phyloP scores from a whole-genome alignment of 371 early-diverging fungal species.

The Circinella umbellata region DNA sequence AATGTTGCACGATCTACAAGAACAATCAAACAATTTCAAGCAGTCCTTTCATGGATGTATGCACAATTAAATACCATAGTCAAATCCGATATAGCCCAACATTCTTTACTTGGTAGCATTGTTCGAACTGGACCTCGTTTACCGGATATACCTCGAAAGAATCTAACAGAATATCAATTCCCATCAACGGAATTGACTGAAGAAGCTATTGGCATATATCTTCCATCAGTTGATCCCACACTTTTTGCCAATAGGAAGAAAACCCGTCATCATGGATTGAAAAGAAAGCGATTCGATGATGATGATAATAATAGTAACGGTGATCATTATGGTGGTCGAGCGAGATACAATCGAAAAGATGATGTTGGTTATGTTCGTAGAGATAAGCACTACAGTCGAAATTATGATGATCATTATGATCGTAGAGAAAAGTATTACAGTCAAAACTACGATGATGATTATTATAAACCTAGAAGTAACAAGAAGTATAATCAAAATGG shows the following conservation, averaged over 20 bases:
- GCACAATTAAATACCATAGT: neutral
- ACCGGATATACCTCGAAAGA: neutral
- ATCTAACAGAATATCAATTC: neutral
- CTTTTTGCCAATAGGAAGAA: neutral
- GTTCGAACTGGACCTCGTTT: neutral
- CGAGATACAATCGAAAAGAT: too few relatives aligned
- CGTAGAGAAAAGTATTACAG: too few relatives aligned
- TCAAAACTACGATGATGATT: too few relatives aligned
- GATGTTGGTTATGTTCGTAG: too few relatives aligned
- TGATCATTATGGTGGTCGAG: too few relatives aligned
- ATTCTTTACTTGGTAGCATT: neutral
- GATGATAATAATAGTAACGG: too few relatives aligned
- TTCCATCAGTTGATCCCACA: neutral
- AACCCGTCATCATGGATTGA: too few relatives aligned
- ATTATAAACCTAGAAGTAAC: too few relatives aligned
- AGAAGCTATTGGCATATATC: neutral
- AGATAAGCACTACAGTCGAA: too few relatives aligned
- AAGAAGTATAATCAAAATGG: too few relatives aligned
- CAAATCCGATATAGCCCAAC: neutral
- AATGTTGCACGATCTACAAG: constrained; percentile 1
- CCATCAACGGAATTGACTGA: neutral
- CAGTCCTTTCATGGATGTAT: constrained; percentile 1
- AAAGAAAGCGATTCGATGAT: too few relatives aligned
- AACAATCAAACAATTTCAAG: neutral
- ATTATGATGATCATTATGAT: too few relatives aligned